Conservation (phyloP, 1,139 yeast genomes). For the Hansenula lynferdii region DNA sequence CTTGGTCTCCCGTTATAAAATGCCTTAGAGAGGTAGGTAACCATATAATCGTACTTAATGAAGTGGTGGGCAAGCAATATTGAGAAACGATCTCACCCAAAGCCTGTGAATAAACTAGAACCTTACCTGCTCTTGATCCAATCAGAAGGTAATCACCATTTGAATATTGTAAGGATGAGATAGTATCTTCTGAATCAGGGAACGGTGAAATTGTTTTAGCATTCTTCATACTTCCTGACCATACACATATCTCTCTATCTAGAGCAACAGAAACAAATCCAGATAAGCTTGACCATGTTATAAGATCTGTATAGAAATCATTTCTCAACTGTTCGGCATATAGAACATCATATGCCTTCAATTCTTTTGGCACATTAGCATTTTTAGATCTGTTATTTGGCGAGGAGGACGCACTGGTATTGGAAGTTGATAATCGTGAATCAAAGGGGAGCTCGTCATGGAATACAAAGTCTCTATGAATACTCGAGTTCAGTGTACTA, state of each 20-base stretch:
- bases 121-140: slow-evolving; percentile 52
- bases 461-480: no score
- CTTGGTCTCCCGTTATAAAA: slow-evolving; percentile 65
- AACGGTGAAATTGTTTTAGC: no score
- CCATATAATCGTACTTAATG: slow-evolving; percentile 47
- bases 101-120: slow-evolving; percentile 43
- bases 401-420: no score
- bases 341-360: slow-evolving; percentile 48
- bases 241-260: slow-evolving; percentile 52
- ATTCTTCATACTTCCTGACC: no score
- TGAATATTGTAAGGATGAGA: slow-evolving; percentile 60
- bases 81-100: slow-evolving; percentile 26
- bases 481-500: no score
- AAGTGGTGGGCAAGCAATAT: background rate
- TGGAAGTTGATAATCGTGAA: no score
- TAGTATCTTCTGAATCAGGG: slow-evolving; percentile 26
- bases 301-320: slow-evolving; percentile 75
- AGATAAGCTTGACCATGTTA: slow-evolving; percentile 63
- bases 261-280: slow-evolving; percentile 67
- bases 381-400: no score
- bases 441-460: no score
- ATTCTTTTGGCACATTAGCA: no score
- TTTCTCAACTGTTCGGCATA: slow-evolving; percentile 76
- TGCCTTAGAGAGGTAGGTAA: slow-evolving; percentile 32
- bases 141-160: slow-evolving; percentile 44